Conservation (phyloP, 2,329 filamentous ascomycete genomes). For the Penicillium sp. region DNA sequence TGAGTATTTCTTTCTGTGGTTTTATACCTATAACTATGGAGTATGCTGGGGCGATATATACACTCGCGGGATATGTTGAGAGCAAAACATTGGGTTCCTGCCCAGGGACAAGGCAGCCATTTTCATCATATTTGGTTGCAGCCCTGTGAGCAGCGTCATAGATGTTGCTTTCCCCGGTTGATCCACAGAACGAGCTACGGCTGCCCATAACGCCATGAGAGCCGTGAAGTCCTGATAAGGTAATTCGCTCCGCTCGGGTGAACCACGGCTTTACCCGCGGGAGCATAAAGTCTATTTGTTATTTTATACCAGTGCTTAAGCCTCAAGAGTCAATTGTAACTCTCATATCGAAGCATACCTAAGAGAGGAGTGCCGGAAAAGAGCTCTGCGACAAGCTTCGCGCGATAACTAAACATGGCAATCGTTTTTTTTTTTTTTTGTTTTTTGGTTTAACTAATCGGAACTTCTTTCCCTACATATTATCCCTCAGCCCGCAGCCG, state of each 20-base stretch:
- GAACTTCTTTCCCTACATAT: no score
- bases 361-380: no score
- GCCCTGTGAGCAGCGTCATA: conserved; percentile 15
- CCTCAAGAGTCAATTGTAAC: no score
- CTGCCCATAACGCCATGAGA: background rate
- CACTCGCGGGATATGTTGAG: background rate
- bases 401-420: no score
- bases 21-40: no score
- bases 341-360: no score
- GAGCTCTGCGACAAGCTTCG: no score
- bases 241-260: background rate
- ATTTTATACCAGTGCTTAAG: no score
- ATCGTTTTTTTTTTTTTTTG: no score
- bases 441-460: no score
- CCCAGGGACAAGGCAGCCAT: background rate
- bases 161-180: conserved; percentile 9
- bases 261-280: background rate
- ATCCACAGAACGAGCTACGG: conserved; percentile 1
- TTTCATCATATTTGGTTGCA: conserved; percentile 1
- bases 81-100: background rate
- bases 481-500: no score
- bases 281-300: background rate
- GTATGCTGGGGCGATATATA: background rate
- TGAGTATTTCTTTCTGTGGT: background rate
- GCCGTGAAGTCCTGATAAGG: background rate